phyloP scores from a whole-genome alignment of 345 rosid species.

The Gynandropsis gynandra region DNA sequence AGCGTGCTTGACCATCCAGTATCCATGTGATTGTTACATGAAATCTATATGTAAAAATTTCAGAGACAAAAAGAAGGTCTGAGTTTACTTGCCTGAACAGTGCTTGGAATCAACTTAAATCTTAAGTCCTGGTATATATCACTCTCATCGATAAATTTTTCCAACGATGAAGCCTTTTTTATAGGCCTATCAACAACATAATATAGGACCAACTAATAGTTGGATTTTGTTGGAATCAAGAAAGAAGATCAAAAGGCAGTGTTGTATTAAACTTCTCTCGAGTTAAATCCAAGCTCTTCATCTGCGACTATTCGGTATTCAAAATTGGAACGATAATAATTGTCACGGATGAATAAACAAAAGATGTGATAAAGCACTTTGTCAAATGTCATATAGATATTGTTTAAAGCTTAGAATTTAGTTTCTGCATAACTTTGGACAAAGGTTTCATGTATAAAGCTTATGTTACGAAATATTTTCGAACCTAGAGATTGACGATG shows the following conservation, averaged over 20 bases:
- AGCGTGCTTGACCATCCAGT: slow-evolving; percentile 99
- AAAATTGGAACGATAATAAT: too few relatives aligned
- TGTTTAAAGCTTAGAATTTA: background rate
- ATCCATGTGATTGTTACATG: too few relatives aligned
- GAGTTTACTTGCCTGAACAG: slow-evolving; percentile 55
- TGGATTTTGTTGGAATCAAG: slow-evolving; percentile 91
- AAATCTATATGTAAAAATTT: background rate
- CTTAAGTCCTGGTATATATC: slow-evolving; percentile 77
- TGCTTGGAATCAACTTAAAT: slow-evolving; percentile 89
- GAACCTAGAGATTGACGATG: slow-evolving; percentile 81
- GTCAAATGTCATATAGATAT: slow-evolving; percentile 5
- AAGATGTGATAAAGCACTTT: too few relatives aligned
- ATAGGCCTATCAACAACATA: slow-evolving; percentile 86
- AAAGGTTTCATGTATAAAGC: slow-evolving; percentile 3
- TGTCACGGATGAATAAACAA: too few relatives aligned
- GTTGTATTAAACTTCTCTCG: slow-evolving; percentile 1
- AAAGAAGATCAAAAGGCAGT: slow-evolving; percentile 13
- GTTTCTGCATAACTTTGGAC: background rate
- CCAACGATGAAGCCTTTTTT: slow-evolving; percentile 60
- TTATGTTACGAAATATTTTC: slow-evolving; percentile 13
- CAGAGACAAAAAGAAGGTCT: slow-evolving; percentile 15
- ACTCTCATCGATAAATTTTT: slow-evolving; percentile 72
- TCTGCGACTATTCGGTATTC: too few relatives aligned
- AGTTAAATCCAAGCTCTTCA: too few relatives aligned
- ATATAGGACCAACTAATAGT: slow-evolving; percentile 83